Base-by-base conservation (phyloP, 192 early-diverging fungal genomes). In the Radiomyces spectabilis region DNA sequence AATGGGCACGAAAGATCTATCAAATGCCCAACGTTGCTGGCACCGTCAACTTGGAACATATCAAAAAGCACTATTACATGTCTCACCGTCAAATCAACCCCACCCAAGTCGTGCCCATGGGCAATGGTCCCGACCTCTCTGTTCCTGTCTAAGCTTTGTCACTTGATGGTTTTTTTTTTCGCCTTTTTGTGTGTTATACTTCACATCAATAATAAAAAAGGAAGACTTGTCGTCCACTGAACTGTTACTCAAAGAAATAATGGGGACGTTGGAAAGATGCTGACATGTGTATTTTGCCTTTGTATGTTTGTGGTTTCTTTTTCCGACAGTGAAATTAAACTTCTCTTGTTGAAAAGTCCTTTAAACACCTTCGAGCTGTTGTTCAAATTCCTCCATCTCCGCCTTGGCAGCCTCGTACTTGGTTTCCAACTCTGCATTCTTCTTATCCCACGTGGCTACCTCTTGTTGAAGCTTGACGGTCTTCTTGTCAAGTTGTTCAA, bases 11-110 rank as follows among this genome's bases (percentile, higher is more conserved):
- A 18, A 74, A 74, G 37, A 74, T 96, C 44, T 94, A 93, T 68
- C 89, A 94, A 72, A 78, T 86, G 44, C 83, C 85, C 7, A 79
- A 65, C 56, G 69, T 95, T 53, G 71, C 69, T 4, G 84, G 86
- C 19, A 96, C 96, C 3, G 86, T 97, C 33, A 85, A 96, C 71
- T 87, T 97, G 88, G 76, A 85, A 46, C 96, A 98, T 63, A 98
- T 98, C 80, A 98, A 97, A 71, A 52, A 75, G 15, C 94, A 97
- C 63, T 98, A 98, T 65, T 97, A 90, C 63, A 74, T 81, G 77
- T 84, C 81, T 41, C 94, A 96, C 64, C 72, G 71, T 6, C 86
- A 96, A 71, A 95, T 98, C 73, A 98, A 98, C 68, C 96, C 96
- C 2, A 80, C 69, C 24, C 77, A 80, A 40, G 65, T 98, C 34